Conservation (phyloP, 2,329 filamentous ascomycete species). For the Pseudomassariella vexata region DNA sequence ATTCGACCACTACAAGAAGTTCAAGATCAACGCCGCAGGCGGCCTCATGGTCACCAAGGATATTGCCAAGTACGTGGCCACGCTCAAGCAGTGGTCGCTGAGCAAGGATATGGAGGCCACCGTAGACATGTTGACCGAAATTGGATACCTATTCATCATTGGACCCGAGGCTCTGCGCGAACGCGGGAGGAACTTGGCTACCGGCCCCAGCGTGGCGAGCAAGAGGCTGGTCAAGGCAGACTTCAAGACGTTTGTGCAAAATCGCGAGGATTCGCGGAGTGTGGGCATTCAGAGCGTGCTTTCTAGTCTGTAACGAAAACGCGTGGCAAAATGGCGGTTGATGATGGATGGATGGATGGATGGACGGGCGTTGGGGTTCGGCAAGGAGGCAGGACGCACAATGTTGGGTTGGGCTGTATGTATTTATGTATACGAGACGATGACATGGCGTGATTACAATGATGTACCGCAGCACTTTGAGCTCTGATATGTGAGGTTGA, state of each 20-base stretch:
- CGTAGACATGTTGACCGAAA: conserved; percentile 84
- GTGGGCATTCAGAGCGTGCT: conserved; percentile 80
- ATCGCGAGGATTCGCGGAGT: conserved; percentile 76
- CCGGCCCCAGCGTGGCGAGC: conserved; percentile 28
- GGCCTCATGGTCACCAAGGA: conserved; percentile 95
- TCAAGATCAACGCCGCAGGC: conserved; percentile 86
- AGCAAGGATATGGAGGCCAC: conserved; percentile 60
- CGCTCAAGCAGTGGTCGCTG: conserved; percentile 77
- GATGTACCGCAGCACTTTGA: too few species aligned
- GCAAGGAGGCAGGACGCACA: too few species aligned
- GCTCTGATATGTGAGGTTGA: too few species aligned
- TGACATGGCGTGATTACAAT: too few species aligned
- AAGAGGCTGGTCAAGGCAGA: conserved; percentile 60
- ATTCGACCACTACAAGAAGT: conserved; percentile 91
- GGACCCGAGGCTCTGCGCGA: conserved; percentile 72
- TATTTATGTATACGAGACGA: too few species aligned
- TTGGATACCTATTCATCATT: conserved; percentile 93
- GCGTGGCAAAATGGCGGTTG: not conserved
- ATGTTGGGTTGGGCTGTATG: too few species aligned
- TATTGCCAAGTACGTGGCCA: conserved; percentile 85
- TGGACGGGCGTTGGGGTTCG: too few species aligned
- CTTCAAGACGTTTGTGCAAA: conserved; percentile 78
- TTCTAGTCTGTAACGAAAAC: conserved; percentile 46
- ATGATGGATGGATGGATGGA: too few species aligned
- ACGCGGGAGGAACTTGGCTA: conserved; percentile 55